Conservation (phyloP, 2,329 filamentous ascomycete species). For the Trichoderma asperellum region DNA sequence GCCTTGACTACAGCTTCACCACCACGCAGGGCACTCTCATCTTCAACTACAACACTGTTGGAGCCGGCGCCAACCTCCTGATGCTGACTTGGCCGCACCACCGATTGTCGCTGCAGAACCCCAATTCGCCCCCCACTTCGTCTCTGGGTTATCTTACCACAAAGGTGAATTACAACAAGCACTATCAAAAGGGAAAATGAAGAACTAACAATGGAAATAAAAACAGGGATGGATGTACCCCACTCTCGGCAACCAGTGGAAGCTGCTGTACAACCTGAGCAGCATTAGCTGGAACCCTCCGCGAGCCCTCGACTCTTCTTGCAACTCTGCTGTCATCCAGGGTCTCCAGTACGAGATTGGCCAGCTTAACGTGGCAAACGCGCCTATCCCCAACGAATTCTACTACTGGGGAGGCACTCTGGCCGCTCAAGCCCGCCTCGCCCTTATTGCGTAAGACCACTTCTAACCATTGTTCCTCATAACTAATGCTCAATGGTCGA, state of each 20-base stretch:
- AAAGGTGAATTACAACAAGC: constrained; percentile 29
- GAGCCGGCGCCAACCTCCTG: constrained; percentile 32
- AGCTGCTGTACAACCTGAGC: constrained; percentile 32
- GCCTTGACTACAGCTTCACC: constrained; percentile 33
- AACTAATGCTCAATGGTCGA: neutral
- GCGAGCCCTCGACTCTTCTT: constrained; percentile 33
- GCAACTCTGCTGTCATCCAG: constrained; percentile 30
- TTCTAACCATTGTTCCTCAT: neutral
- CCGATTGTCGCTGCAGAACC: constrained; percentile 32
- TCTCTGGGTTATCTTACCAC: constrained; percentile 34
- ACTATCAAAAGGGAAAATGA: neutral
- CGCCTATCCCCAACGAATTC: constrained; percentile 34
- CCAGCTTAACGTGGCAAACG: constrained; percentile 30
- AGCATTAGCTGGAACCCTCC: constrained; percentile 35
- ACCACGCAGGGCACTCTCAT: constrained; percentile 32
- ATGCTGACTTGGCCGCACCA: constrained; percentile 37
- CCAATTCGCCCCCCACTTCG: constrained; percentile 32
- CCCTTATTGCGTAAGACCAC: constrained; percentile 35
- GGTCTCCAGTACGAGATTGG: constrained; percentile 35
- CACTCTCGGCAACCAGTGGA: constrained; percentile 33
- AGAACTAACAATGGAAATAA: neutral
- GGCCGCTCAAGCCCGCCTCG: constrained; percentile 33
- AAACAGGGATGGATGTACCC: constrained; percentile 36
- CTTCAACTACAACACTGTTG: constrained; percentile 34
- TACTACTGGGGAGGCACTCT: constrained; percentile 36